phyloP scores from a whole-genome alignment of 2,329 filamentous ascomycete species.

The Penicillium sp. region DNA sequence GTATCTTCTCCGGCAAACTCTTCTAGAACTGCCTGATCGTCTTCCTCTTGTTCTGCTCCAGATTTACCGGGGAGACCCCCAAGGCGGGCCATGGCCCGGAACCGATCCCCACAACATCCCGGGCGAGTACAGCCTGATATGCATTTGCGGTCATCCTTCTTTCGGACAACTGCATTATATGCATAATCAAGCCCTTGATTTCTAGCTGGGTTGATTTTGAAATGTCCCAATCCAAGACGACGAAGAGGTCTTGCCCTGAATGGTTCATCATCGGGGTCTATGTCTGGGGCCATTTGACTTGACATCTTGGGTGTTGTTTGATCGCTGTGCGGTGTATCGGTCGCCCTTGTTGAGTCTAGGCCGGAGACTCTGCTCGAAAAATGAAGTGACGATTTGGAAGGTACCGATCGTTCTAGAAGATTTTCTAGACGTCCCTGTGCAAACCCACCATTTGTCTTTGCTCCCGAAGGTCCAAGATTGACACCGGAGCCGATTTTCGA shows the following conservation, averaged over 20 bases:
- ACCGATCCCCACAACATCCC: conserved; percentile 73
- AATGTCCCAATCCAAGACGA: conserved; percentile 66
- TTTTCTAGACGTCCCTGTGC: conserved; percentile 31
- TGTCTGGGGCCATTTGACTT: conserved; percentile 9
- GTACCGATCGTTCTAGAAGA: conserved; percentile 34
- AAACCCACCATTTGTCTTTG: conserved; percentile 1
- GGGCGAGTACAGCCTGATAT: conserved; percentile 72
- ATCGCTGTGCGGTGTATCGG: not conserved
- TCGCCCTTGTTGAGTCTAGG: not conserved
- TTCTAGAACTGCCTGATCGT: conserved; percentile 43
- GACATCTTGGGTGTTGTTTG: not conserved
- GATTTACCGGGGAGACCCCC: conserved; percentile 34
- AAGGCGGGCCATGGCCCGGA: conserved; percentile 62
- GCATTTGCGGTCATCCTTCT: conserved; percentile 66
- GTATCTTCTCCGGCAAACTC: conserved; percentile 54
- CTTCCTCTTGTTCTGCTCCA: conserved; percentile 14
- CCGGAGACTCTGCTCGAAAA: not conserved
- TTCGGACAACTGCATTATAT: conserved; percentile 72
- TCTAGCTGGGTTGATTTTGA: conserved; percentile 73
- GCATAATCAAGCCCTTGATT: conserved; percentile 73
- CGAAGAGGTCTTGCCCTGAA: conserved; percentile 60
- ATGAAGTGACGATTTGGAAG: conserved; percentile 23
- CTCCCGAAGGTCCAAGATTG: not conserved
- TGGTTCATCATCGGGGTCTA: conserved; percentile 39
- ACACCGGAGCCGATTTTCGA: not conserved